Conservation (phyloP, 768 basidiomycete genomes). For the Leccinum subgranulosum region DNA sequence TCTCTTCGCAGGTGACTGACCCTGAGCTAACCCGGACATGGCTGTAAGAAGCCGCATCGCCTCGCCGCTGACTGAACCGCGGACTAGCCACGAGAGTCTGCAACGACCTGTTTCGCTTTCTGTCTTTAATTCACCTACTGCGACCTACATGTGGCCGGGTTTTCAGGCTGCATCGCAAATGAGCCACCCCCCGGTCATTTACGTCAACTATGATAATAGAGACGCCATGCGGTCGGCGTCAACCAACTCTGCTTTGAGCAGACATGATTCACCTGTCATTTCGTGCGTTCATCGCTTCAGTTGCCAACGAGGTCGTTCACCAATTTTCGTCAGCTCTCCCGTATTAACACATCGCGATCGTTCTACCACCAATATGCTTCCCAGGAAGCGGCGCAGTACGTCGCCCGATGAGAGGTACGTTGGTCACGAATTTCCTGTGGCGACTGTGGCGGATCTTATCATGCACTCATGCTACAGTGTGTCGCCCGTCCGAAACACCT, state of each 20-base stretch:
- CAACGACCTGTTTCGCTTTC: constrained; percentile 38
- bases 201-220: constrained; percentile 35
- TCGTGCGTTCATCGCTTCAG: constrained; percentile 27
- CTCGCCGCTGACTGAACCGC: constrained; percentile 20
- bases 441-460: constrained; percentile 11
- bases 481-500: constrained; percentile 11
- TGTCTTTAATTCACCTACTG: constrained; percentile 42
- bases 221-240: constrained; percentile 32
- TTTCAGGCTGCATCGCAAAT: constrained; percentile 44
- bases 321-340: constrained; percentile 26
- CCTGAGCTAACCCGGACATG: constrained; percentile 19
- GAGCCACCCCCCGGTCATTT: constrained; percentile 37
- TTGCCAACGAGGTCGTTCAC: constrained; percentile 12
- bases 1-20: constrained; percentile 3
- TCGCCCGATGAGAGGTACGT: constrained; percentile 31
- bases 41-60: constrained; percentile 18
- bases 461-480: constrained; percentile 5
- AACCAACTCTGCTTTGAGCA: constrained; percentile 28
- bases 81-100: constrained; percentile 21
- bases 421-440: neutral
- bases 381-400: constrained; percentile 33
- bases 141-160: constrained; percentile 48
- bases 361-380: constrained; percentile 28
- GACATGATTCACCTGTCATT: constrained; percentile 27
- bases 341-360: constrained; percentile 26